These are phyloP conservation scores for Diplodia corticola DNA, from an alignment of 2,329 filamentous ascomycete genomes.

Conservation along the genomic window DNA sequence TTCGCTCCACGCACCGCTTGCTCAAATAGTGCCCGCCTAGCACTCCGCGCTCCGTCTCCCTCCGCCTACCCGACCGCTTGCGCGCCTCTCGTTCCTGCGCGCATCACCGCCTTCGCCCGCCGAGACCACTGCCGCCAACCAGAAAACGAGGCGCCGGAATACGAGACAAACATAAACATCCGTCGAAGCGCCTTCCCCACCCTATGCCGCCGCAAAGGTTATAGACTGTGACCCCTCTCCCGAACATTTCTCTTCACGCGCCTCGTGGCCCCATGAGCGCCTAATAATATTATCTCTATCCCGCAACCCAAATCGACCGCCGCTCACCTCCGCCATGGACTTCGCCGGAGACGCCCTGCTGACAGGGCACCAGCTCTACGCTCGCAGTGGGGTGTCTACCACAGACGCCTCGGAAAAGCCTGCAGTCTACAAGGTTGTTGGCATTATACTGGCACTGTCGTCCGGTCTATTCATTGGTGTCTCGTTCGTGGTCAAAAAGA, in stretches of 20 bases:
- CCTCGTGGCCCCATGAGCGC: background rate
- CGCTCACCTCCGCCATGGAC: constrained; percentile 43
- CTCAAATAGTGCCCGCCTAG: background rate
- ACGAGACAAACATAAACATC: constrained; percentile 19
- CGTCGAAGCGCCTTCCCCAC: constrained; percentile 11
- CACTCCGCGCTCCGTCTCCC: background rate
- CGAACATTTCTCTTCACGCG: background rate
- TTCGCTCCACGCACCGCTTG: background rate
- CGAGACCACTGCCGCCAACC: background rate
- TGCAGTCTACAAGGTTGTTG: constrained; percentile 76
- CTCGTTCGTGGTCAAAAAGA: constrained; percentile 95
- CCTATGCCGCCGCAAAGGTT: constrained; percentile 25
- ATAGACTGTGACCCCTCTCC: background rate
- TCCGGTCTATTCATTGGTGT: constrained; percentile 92
- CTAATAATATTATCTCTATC: background rate
- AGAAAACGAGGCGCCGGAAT: constrained; percentile 7
- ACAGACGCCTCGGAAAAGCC: constrained; percentile 41
- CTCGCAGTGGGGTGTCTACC: constrained; percentile 44
- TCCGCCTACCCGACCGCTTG: background rate
- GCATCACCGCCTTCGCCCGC: background rate
- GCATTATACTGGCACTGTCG: constrained; percentile 79
- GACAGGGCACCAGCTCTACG: constrained; percentile 47
- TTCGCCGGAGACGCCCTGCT: constrained; percentile 40
- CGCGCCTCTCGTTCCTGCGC: background rate
- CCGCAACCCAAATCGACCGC: constrained; percentile 26